Conservation (phyloP, 2,329 filamentous ascomycete species). For the Fusarium chlamydosporum region DNA sequence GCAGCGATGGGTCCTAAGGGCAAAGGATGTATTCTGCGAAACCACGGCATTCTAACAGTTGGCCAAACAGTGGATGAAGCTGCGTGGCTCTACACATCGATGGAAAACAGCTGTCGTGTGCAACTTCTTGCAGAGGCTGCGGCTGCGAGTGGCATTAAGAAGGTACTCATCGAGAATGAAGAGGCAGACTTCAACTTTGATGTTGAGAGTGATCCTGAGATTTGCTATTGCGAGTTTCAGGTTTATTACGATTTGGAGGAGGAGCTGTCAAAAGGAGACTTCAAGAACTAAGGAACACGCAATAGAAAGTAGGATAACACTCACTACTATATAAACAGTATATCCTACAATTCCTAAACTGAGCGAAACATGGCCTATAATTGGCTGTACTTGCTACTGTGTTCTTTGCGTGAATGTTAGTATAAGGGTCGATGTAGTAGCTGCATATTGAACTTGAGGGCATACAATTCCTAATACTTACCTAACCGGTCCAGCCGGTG, state of each 20-base stretch:
- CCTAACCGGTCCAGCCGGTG: not conserved
- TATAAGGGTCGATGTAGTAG: too few relatives aligned
- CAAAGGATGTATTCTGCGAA: slow-evolving; percentile 75
- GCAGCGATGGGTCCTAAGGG: slow-evolving; percentile 69
- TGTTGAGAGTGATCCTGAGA: slow-evolving; percentile 48
- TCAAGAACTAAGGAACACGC: slow-evolving; percentile 38
- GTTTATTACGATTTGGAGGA: slow-evolving; percentile 50
- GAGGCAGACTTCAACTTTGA: slow-evolving; percentile 58
- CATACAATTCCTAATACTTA: too few relatives aligned
- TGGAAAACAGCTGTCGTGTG: slow-evolving; percentile 74
- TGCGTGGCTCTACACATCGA: slow-evolving; percentile 75
- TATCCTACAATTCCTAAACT: too few relatives aligned
- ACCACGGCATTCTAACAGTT: slow-evolving; percentile 79
- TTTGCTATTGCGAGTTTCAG: slow-evolving; percentile 50
- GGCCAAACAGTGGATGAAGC: slow-evolving; percentile 80
- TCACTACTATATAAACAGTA: not conserved
- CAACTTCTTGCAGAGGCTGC: slow-evolving; percentile 52
- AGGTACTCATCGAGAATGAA: slow-evolving; percentile 59
- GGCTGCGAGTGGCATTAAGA: slow-evolving; percentile 51
- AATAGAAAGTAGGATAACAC: not conserved
- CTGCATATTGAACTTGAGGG: too few relatives aligned
- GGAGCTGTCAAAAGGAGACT: slow-evolving; percentile 42
- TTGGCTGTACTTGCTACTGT: not conserved
- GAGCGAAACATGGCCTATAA: not conserved
- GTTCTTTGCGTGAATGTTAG: too few relatives aligned